Conservation (phyloP, 2,329 filamentous ascomycete genomes). For the Ceratocystis ficicola region DNA sequence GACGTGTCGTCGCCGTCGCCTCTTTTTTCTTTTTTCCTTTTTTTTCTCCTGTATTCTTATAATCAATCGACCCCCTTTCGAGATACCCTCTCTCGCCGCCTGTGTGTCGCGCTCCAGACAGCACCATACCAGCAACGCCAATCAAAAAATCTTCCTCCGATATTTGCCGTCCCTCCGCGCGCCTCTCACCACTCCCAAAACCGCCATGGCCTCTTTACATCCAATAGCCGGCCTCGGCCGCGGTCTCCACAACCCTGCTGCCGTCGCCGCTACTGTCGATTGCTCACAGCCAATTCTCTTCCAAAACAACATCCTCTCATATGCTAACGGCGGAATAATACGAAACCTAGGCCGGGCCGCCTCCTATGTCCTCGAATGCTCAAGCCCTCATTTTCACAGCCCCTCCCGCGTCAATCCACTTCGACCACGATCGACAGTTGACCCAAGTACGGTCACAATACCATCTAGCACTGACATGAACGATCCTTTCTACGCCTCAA, state of each 20-base stretch:
- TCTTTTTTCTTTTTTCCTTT: not conserved
- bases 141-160: no score
- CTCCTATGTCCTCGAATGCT: slow-evolving; percentile 13
- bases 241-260: not conserved
- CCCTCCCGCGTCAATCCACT: slow-evolving; percentile 13
- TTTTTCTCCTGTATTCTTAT: not conserved
- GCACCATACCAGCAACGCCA: no score
- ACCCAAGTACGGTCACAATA: slow-evolving; percentile 28
- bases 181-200: not conserved
- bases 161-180: not conserved
- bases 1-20: not conserved
- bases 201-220: slow-evolving; percentile 14
- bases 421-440: slow-evolving; percentile 16
- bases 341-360: slow-evolving; percentile 13
- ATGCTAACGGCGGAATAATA: slow-evolving; percentile 15
- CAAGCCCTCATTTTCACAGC: not conserved
- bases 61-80: not conserved
- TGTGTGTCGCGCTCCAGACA: not conserved
- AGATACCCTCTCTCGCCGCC: not conserved
- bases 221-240: slow-evolving; percentile 1
- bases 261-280: slow-evolving; percentile 15
- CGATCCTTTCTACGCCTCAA: slow-evolving; percentile 88
- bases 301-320: slow-evolving; percentile 18
- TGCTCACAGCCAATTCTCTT: slow-evolving; percentile 19
- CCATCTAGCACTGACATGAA: slow-evolving; percentile 49